phyloP scores from a whole-genome alignment of 306 rosid species.

The Medicago lupulina region DNA sequence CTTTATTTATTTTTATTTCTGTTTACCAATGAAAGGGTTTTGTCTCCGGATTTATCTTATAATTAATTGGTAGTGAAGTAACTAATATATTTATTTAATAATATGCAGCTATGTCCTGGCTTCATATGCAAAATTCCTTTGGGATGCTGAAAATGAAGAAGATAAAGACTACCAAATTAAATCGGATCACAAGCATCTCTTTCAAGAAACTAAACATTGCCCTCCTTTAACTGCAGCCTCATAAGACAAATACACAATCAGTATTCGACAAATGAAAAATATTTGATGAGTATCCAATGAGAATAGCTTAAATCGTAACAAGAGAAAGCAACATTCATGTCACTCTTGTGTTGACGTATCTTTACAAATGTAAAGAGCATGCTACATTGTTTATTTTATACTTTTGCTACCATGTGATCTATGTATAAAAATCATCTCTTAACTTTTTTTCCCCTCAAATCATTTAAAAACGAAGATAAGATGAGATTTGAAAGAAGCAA shows the following conservation, averaged over 20 bases:
- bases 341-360: neutral
- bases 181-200: constrained; percentile 42
- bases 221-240: constrained; percentile 61
- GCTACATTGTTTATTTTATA: neutral
- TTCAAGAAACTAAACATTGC: constrained; percentile 51
- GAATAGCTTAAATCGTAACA: neutral
- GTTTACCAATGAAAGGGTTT: too few species aligned
- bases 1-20: neutral
- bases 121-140: constrained; percentile 80
- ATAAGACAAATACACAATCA: neutral
- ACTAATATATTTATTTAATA: neutral
- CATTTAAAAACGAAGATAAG: neutral
- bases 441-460: neutral
- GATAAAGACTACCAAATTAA: constrained; percentile 36
- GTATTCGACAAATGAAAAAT: too few species aligned
- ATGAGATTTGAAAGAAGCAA: neutral
- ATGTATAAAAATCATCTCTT: neutral
- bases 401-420: neutral
- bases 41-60: neutral
- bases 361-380: too few species aligned
- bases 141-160: constrained; percentile 75
- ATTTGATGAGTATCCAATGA: neutral
- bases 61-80: too few species aligned
- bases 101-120: constrained; percentile 70
- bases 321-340: neutral